Evolutionary conservation across 345 rosid genomes (phyloP).

Genomic region (Gynandropsis gynandra): DNA sequence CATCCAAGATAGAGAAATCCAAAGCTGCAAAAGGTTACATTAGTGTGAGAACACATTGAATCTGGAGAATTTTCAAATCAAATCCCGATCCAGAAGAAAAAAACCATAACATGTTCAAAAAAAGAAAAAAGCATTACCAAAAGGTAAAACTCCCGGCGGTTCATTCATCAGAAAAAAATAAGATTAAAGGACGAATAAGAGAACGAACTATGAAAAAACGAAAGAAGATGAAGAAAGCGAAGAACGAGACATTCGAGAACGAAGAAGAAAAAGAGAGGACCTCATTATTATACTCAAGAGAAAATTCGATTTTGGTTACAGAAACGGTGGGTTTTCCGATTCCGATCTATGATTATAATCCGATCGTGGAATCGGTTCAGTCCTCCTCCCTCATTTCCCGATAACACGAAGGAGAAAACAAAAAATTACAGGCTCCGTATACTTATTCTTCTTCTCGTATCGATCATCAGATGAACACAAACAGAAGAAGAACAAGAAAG

Average conservation of each 20-base stretch:
- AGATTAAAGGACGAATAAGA: neutral
- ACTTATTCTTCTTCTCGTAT: too few relatives aligned
- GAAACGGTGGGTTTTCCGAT: conserved; percentile 9
- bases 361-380: conserved; percentile 10
- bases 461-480: too few relatives aligned
- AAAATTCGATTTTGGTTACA: conserved; percentile 17
- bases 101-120: conserved; percentile 3
- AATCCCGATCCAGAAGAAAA: conserved; percentile 24
- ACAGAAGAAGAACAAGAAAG: too few relatives aligned
- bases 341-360: conserved; percentile 20
- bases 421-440: too few relatives aligned
- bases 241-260: conserved; percentile 9
- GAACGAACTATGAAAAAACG: neutral
- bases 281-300: conserved; percentile 31
- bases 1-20: neutral
- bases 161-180: too few relatives aligned
- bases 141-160: neutral
- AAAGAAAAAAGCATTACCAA: neutral
- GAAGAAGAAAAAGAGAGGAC: conserved; percentile 22
- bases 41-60: conserved; percentile 10
- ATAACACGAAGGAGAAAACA: conserved; percentile 2
- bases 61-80: conserved; percentile 14
- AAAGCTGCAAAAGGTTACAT: conserved; percentile 5
- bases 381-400: neutral
- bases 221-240: neutral